Conservation (phyloP, 177 flowering plant species). For the Vitis hybrid region DNA sequence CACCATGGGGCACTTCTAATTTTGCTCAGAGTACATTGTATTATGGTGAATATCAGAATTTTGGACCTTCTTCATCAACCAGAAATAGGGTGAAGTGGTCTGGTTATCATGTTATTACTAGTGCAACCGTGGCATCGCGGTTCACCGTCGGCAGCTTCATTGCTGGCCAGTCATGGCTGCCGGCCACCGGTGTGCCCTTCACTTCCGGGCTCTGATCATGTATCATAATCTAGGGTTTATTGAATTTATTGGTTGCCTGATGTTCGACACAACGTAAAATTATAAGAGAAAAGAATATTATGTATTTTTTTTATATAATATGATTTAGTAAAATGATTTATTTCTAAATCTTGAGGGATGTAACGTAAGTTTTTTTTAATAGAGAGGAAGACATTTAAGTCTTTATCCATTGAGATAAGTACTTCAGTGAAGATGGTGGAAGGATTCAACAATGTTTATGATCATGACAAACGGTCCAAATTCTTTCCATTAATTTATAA, state of each 20-base stretch:
- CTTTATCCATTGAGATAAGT: no score
- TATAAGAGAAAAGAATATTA: not conserved
- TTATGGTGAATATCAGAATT: constrained; percentile 42
- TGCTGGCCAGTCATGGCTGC: constrained; percentile 44
- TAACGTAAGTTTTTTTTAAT: no score
- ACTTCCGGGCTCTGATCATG: constrained; percentile 33
- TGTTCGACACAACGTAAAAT: not conserved
- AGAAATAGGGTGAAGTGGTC: constrained; percentile 33
- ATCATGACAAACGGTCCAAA: no score
- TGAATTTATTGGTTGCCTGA: no score
- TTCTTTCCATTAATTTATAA: no score
- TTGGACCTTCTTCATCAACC: constrained; percentile 36
- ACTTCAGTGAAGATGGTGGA: no score
- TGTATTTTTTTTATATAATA: not conserved
- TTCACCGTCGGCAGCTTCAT: constrained; percentile 39
- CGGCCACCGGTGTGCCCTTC: constrained; percentile 43
- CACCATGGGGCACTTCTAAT: constrained; percentile 23
- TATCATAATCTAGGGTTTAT: not conserved
- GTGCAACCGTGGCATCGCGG: constrained; percentile 21
- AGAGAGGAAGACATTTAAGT: no score
- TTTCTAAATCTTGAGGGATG: no score
- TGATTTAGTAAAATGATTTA: no score
- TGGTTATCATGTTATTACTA: constrained; percentile 39
- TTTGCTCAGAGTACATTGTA: constrained; percentile 35
- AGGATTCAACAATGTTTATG: no score